Conservation (phyloP, 78 protist genomes). For the Dictyostelium intermedium region DNA sequence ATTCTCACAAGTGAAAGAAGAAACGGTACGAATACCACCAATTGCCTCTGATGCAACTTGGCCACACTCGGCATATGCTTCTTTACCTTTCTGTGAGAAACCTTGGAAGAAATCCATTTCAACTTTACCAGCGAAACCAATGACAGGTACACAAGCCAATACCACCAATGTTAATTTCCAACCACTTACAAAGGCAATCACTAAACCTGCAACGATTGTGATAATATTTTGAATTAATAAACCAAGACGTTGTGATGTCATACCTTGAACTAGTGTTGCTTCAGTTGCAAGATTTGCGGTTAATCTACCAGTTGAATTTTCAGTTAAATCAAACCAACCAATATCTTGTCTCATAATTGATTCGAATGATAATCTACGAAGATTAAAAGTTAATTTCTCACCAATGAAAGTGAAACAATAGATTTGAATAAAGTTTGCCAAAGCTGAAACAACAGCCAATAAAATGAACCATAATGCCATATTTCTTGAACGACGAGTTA, state of each 20-base stretch:
- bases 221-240: conserved; percentile 51
- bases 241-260: conserved; percentile 83
- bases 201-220: conserved; percentile 73
- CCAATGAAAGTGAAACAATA: conserved; percentile 50
- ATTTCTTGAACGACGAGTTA: neutral
- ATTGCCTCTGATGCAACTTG: conserved; percentile 82
- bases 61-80: conserved; percentile 69
- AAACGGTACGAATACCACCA: conserved; percentile 70
- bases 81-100: conserved; percentile 59
- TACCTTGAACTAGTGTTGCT: conserved; percentile 85
- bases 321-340: conserved; percentile 79
- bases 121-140: conserved; percentile 66
- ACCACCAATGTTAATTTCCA: conserved; percentile 88
- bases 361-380: conserved; percentile 53
- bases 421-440: conserved; percentile 69
- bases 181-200: conserved; percentile 80
- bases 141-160: conserved; percentile 84
- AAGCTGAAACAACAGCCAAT: conserved; percentile 16
- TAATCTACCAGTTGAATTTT: conserved; percentile 80
- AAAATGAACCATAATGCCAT: conserved; percentile 57
- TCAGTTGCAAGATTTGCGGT: conserved; percentile 86
- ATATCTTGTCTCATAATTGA: conserved; percentile 81
- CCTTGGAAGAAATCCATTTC: conserved; percentile 78
- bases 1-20: conserved; percentile 66
- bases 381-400: conserved; percentile 58